These are phyloP conservation scores for Otatea glauca DNA, from an alignment of 176 grass and related monocot species.

Conservation along the genomic window DNA sequence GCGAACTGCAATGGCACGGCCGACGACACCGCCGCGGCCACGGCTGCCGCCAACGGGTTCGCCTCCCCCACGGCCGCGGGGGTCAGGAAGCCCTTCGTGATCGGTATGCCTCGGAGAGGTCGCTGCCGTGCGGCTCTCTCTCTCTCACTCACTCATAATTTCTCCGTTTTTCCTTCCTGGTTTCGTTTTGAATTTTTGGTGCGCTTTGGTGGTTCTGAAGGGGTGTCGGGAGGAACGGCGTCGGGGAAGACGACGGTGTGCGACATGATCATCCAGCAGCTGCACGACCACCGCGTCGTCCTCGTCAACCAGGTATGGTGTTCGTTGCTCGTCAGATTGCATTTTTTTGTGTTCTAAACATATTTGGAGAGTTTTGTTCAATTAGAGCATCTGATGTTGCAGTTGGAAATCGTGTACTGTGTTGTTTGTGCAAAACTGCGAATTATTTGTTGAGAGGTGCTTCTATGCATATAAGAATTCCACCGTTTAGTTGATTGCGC, in stretches of 20 bases:
- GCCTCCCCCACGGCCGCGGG: conserved; percentile 1
- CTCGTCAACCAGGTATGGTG: conserved; percentile 72
- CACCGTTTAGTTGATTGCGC: neutral
- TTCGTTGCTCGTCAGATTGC: neutral
- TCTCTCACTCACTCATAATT: neutral
- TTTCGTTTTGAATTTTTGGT: neutral
- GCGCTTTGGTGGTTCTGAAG: conserved; percentile 34
- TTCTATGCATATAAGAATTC: neutral
- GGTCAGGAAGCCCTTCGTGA: conserved; percentile 73
- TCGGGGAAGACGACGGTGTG: conserved; percentile 98
- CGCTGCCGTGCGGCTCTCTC: neutral
- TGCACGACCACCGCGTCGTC: conserved; percentile 89
- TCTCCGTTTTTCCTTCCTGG: neutral
- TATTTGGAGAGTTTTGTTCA: neutral
- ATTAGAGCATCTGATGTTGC: neutral
- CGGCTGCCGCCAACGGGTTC: neutral
- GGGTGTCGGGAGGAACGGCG: conserved; percentile 89
- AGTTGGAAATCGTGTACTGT: neutral
- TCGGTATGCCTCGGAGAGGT: conserved; percentile 50
- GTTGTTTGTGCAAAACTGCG: neutral
- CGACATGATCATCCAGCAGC: conserved; percentile 99
- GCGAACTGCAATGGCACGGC: conserved; percentile 31
- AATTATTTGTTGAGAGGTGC: neutral
- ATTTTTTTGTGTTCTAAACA: neutral
- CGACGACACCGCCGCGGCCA: neutral